Evolutionary conservation across 768 basidiomycete species (phyloP).

Genomic region (Xanthoconium purpureum): DNA sequence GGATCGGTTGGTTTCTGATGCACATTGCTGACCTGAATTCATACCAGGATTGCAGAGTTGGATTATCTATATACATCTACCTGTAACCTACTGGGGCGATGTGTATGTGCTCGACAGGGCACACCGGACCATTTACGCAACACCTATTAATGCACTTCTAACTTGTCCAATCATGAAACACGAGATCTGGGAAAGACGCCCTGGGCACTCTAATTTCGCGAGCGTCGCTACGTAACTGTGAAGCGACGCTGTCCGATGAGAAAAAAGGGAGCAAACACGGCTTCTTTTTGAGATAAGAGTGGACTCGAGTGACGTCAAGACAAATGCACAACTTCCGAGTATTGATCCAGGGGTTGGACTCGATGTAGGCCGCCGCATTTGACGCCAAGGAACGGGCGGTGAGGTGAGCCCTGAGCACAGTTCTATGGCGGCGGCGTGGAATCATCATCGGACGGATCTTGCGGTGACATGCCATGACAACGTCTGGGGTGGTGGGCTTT

Average conservation of each 20-base stretch:
- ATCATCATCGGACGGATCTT: conserved; percentile 11
- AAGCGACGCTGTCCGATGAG: background rate
- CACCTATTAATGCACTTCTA: background rate
- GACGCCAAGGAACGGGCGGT: too few species aligned
- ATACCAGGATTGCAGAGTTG: background rate
- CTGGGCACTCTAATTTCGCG: background rate
- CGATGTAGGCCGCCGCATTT: too few species aligned
- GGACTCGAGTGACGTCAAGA: conserved; percentile 10
- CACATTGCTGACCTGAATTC: conserved; percentile 4
- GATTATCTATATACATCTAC: background rate
- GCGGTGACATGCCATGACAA: background rate
- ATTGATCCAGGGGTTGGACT: too few species aligned
- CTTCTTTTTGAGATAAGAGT: background rate
- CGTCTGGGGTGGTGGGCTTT: background rate
- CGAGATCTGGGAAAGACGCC: background rate
- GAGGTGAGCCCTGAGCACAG: too few species aligned
- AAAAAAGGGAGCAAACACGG: background rate
- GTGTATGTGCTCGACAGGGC: too few species aligned
- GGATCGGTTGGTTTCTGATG: background rate
- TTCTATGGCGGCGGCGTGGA: too few species aligned
- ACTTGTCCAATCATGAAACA: background rate
- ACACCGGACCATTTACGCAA: too few species aligned
- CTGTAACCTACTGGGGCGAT: too few species aligned
- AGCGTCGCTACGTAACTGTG: background rate
- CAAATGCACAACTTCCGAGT: background rate